Evolutionary conservation across 176 grass and related monocot genomes (phyloP).

Genomic region (Poa pratensis): DNA sequence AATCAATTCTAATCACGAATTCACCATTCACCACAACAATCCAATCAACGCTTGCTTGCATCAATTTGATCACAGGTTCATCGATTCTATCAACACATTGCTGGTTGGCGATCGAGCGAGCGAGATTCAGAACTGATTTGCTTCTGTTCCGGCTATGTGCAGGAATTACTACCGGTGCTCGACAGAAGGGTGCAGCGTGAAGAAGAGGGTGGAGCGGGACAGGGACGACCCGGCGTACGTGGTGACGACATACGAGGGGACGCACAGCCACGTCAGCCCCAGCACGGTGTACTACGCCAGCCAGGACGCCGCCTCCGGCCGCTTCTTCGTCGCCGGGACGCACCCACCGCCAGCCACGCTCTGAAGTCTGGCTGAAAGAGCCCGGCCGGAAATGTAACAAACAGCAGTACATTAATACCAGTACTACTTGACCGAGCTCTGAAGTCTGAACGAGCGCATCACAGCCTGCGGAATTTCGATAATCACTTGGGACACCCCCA

Average conservation of each 20-base stretch:
- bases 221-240: conserved; percentile 85
- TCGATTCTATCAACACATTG: background rate
- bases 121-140: too few species aligned
- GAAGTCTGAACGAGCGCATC: too few species aligned
- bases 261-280: conserved; percentile 93
- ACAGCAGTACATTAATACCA: background rate
- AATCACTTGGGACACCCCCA: too few species aligned
- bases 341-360: conserved; percentile 52
- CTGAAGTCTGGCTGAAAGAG: background rate
- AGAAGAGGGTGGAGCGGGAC: conserved; percentile 97
- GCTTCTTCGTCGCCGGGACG: conserved; percentile 88
- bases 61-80: background rate
- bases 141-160: background rate
- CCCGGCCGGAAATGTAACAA: background rate
- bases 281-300: conserved; percentile 91
- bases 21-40: background rate
- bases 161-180: conserved; percentile 99
- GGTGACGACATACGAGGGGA: conserved; percentile 94
- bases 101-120: background rate
- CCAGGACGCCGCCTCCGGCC: conserved; percentile 84
- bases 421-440: background rate
- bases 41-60: background rate
- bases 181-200: conserved; percentile 94
- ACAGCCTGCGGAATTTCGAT: too few species aligned
- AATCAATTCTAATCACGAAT: background rate